Evolutionary conservation across 208 protist genomes (phyloP), one percentile per base, ranked within the genome.

Genomic region (Herpetomonas tarakana): DNA sequence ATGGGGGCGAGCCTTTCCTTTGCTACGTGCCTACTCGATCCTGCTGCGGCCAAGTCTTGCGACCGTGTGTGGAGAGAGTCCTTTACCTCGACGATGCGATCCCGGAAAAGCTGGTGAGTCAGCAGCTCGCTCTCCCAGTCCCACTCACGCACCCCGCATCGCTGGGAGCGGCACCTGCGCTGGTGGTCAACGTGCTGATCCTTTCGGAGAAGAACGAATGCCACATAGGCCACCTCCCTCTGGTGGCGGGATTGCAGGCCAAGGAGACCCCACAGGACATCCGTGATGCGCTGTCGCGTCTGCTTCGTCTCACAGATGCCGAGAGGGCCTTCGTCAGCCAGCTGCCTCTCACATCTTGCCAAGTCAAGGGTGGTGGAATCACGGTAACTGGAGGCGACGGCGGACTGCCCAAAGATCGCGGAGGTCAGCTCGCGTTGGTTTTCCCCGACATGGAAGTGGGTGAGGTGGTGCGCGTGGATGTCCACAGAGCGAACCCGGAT

Each of bases 391-490:
- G n/a, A n/a, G n/a, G n/a, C n/a, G n/a, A n/a, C n/a, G n/a, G n/a
- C n/a, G n/a, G n/a, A n/a, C n/a, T n/a, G n/a, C n/a, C n/a, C n/a
- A n/a, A n/a, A n/a, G n/a, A n/a, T n/a, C n/a, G n/a, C n/a, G n/a
- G n/a, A n/a, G n/a, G n/a, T n/a, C n/a, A n/a, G n/a, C n/a, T n/a
- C n/a, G n/a, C n/a, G n/a, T n/a, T n/a, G n/a, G n/a, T n/a, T n/a
- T n/a, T n/a, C n/a, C n/a, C n/a, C n/a, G n/a, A n/a, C n/a, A n/a
- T n/a, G n/a, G n/a, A n/a, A n/a, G 52, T 74, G 2, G 77, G 81
- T 25, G 81, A 88, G 25, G 67, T 88, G 21, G 77, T 84, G 6
- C 58, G 70, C 1, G 58, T 84, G 45, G 66, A 74, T 24, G 25
- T 56, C 3, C 35, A 53, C 18, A 27, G 45, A 49, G n/a, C 49